phyloP scores from a whole-genome alignment of 306 rosid species.

The Notholithocarpus densiflorus region DNA sequence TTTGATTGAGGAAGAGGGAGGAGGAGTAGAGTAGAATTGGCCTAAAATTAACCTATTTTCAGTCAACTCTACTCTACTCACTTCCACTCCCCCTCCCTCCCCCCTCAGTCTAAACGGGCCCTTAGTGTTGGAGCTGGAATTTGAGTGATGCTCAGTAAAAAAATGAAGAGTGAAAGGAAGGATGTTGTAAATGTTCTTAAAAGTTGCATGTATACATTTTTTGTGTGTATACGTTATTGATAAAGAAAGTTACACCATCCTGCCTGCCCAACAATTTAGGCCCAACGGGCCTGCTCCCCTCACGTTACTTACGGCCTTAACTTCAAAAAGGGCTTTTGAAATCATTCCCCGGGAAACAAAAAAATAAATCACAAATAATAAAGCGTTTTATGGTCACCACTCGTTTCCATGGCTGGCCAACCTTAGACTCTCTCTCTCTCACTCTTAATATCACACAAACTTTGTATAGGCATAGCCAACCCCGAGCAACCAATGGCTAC shows the following conservation, averaged over 20 bases:
- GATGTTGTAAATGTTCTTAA: no score
- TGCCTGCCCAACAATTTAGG: background rate
- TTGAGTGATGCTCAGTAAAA: no score
- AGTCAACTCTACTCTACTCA: rapidly evolving
- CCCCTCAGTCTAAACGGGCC: no score
- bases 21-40: no score
- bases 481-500: constrained; percentile 36
- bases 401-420: constrained; percentile 19
- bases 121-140: no score
- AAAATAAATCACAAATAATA: background rate
- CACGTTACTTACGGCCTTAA: background rate
- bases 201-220: no score
- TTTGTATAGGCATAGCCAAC: background rate
- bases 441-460: background rate
- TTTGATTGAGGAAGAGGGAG: no score
- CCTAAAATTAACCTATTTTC: no score
- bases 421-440: background rate
- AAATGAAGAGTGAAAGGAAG: no score
- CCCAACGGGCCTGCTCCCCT: background rate
- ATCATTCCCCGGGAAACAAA: constrained; percentile 15
- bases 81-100: no score
- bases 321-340: background rate
- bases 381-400: constrained; percentile 13
- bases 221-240: no score
- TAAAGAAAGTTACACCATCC: no score